These are phyloP conservation scores for Colletotrichum sp. DNA, from an alignment of 2,329 filamentous ascomycete genomes.

Conservation along the genomic window DNA sequence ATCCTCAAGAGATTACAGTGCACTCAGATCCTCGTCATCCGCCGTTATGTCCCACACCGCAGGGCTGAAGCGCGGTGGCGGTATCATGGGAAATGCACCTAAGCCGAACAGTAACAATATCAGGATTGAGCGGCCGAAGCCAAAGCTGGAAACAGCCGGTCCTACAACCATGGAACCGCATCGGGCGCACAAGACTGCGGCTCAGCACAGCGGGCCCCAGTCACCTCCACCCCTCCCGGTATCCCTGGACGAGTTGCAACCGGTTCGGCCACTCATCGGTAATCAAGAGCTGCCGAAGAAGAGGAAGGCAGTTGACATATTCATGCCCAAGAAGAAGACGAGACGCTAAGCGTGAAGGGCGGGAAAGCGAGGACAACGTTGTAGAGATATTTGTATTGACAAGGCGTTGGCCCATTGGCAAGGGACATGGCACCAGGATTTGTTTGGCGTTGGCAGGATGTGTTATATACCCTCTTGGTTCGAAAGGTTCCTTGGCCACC, in stretches of 20 bases:
- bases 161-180: neutral
- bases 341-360: neutral
- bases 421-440: neutral
- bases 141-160: neutral
- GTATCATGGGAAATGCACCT: constrained; percentile 11
- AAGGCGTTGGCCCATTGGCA: neutral
- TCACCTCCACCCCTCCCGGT: constrained; percentile 27
- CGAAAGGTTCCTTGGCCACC: neutral
- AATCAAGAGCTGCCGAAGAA: constrained; percentile 32
- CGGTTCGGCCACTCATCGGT: neutral
- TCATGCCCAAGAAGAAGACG: constrained; percentile 53
- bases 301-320: constrained; percentile 53
- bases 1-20: neutral
- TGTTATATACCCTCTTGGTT: constrained; percentile 1
- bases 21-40: neutral
- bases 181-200: neutral
- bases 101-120: constrained; percentile 15
- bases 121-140: constrained; percentile 3
- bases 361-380: neutral
- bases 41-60: neutral
- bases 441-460: constrained; percentile 2
- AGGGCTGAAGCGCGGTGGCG: constrained; percentile 1
- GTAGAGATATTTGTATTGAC: neutral
- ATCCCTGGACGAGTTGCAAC: constrained; percentile 9
- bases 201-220: neutral